These are phyloP conservation scores for Euphrasia confusa DNA, from an alignment of 257 asterid species.

Conservation along the genomic window DNA sequence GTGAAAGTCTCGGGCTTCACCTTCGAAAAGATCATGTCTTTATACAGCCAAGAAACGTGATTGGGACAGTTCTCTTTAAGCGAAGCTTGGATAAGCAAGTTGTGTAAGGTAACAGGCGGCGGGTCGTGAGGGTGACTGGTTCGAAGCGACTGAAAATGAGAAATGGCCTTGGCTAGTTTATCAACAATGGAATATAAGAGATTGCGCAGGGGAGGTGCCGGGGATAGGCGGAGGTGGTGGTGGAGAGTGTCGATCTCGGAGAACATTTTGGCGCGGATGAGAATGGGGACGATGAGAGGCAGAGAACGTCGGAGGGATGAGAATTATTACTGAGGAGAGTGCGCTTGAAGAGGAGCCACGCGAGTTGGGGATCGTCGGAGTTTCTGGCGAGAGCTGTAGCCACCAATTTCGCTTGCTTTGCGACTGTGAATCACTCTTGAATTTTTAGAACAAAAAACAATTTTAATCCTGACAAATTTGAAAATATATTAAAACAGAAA, in stretches of 20 bases:
- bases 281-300: conserved; percentile 57
- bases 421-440: too few species aligned
- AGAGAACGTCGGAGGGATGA: conserved; percentile 20
- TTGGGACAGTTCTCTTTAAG: conserved; percentile 29
- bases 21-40: conserved; percentile 59
- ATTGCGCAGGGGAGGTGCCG: conserved; percentile 21
- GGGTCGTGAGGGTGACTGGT: conserved; percentile 37
- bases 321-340: conserved; percentile 25
- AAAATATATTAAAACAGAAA: too few species aligned
- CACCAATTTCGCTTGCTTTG: conserved; percentile 32
- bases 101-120: conserved; percentile 55
- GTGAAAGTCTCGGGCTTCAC: conserved; percentile 65
- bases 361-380: conserved; percentile 52
- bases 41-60: conserved; percentile 50
- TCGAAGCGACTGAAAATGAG: conserved; percentile 62
- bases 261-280: conserved; percentile 61
- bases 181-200: conserved; percentile 42
- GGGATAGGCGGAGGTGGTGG: conserved; percentile 40
- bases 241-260: conserved; percentile 57
- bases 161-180: conserved; percentile 51
- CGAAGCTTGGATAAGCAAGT: conserved; percentile 51
- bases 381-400: conserved; percentile 49
- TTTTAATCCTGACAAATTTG: too few species aligned
- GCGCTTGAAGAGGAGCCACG: conserved; percentile 80
- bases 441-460: too few species aligned